These are phyloP conservation scores for Nakataea oryzae DNA, from an alignment of 2,329 filamentous ascomycete species.

Conservation along the genomic window DNA sequence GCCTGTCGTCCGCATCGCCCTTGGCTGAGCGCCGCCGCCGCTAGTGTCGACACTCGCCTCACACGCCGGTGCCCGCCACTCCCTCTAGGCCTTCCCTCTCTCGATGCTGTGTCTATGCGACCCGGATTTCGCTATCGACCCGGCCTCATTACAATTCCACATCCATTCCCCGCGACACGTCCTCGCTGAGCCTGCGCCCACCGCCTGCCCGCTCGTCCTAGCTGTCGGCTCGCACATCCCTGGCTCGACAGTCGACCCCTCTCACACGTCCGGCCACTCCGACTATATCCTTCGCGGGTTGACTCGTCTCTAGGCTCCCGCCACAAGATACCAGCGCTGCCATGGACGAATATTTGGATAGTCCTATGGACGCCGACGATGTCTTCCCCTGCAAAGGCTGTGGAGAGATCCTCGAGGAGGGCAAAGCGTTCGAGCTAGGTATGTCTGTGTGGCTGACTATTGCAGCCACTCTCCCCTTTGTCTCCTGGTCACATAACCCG, in stretches of 20 bases:
- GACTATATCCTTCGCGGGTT: background rate
- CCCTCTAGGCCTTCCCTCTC: background rate
- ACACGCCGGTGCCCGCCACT: background rate
- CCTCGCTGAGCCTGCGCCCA: background rate
- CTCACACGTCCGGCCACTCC: background rate
- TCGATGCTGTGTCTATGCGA: background rate
- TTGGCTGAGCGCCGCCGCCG: background rate
- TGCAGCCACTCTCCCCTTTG: background rate
- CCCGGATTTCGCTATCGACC: background rate
- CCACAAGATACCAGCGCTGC: slow-evolving; percentile 28
- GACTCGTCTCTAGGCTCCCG: slow-evolving; percentile 5
- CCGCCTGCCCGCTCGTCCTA: background rate
- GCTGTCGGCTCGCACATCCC: background rate
- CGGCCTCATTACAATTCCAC: background rate
- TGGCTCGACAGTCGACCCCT: background rate
- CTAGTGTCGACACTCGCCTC: background rate
- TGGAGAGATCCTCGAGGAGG: slow-evolving; percentile 96
- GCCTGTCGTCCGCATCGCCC: background rate
- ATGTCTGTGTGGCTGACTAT: slow-evolving; percentile 19
- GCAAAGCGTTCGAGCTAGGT: slow-evolving; percentile 97
- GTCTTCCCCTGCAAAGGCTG: slow-evolving; percentile 87
- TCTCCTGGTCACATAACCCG: background rate
- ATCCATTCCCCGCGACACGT: background rate
- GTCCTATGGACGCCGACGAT: slow-evolving; percentile 67
- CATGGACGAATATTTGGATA: slow-evolving; percentile 53